Evolutionary conservation across 2,329 filamentous ascomycete species (phyloP), one percentile per base, ranked within the genome.

Genomic region (Microdochium paspali): DNA sequence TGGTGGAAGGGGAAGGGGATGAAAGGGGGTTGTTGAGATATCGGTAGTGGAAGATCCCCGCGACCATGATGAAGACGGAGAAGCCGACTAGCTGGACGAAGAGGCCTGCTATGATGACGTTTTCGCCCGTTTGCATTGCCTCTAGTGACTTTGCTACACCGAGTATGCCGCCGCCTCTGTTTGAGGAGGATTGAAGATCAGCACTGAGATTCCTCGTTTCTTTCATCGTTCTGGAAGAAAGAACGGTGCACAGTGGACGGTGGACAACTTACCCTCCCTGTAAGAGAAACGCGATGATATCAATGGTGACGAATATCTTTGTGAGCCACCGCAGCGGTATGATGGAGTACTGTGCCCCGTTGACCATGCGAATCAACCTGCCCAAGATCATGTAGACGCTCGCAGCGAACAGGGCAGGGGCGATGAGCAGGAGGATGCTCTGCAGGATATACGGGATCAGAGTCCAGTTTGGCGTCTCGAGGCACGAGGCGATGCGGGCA

Each of bases 11-110:
- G 21, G n/a, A 49, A 44, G 20, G 40, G 44, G 53, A 3, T 30
- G 42, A n/a, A n/a, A 21, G 44, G 44, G 18, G 21, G 45, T 18
- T 10, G 31, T 24, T 40, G 2, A 23, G 23, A 18, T 42, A 44
- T 2, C 52, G 49, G 23, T 47, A 46, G 47, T 76, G 68, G 56
- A 74, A 76, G 0, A 70, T 49, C 2, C 64, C 50, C 0, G 71
- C 65, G 0, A 67, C 62, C 1, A 67, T 44, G 23, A 76, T 57
- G 53, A 79, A 79, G 39, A 76, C 61, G 10, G 61, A 61, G 48
- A 79, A 77, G 46, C 72, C 66, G 15, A 72, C 30, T 4, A 79
- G 62, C 52, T 80, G 76, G 6, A 78, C 55, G 15, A 70, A 57
- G 3, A 80, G 57, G 6, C 76, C 76, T 2, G 53, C 68, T 12